Base-by-base conservation (phyloP, 495 filamentous ascomycete genomes). In the Penicillium chermesinum region DNA sequence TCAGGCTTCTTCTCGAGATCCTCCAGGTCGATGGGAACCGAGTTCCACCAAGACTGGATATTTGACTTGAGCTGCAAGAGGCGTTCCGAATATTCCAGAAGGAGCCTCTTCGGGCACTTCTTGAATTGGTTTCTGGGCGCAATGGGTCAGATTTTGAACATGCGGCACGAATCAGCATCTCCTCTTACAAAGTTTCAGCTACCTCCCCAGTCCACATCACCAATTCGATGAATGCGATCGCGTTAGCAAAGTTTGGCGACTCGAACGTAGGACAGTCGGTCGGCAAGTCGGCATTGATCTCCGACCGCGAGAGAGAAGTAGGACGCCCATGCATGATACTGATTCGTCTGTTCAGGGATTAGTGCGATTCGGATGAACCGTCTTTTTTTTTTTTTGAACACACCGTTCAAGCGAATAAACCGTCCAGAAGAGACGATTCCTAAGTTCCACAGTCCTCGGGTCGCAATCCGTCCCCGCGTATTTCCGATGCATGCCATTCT, bases 401-500 rank as follows among this genome's bases (percentile, higher is more conserved):
- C 50, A 71, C 72, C 64, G 72, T 41, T 74, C 72, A 40, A 76
- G 64, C 2, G 70, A 67, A 41, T 73, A 74, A 1, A 63, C 63
- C 0, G 69, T 71, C 72, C 72, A 76, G 46, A 74, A 76, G 1
- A 76, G 57, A 2, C 72, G 61, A 48, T 76, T 76, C 9, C 72
- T 51, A 3, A 70, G 49, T 50, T 76, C 72, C 6, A 69, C 50
- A 46, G 62, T 71, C 22, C 61, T 55, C 14, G 54, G 35, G 36
- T 65, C 64, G 16, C 70, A 52, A 0, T 67, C 64, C 17, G 65
- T 59, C 3, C 65, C 72, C 3, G 57, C 46, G 39, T 73, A 73
- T 36, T 62, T 68, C n/a, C 72, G 61, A 45, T 76, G 72, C 72
- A 76, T 76, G 7, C 72, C 72, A 47, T 76, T 76, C 37, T 74